Conservation (phyloP, 257 asterid species). For the Primulina tabacum region DNA sequence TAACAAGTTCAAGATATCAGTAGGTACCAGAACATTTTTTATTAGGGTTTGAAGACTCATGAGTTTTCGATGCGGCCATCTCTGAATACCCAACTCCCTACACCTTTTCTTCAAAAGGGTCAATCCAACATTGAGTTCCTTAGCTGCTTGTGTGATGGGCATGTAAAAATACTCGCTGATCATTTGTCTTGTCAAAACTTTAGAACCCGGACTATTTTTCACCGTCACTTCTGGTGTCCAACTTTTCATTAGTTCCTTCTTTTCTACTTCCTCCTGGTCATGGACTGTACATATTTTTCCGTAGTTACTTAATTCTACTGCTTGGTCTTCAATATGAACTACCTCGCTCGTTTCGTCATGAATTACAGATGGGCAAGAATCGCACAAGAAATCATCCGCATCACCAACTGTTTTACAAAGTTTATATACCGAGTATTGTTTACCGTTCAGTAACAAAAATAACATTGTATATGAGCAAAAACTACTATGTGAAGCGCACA, state of each 20-base stretch:
- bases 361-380: conserved; percentile 8
- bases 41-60: conserved; percentile 87
- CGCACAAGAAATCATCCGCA: conserved; percentile 28
- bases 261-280: conserved; percentile 20
- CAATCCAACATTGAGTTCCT: conserved; percentile 68
- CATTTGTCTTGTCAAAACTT: conserved; percentile 37
- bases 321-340: conserved; percentile 11
- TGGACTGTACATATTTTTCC: background rate
- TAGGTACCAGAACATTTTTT: conserved; percentile 65
- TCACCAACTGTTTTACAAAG: background rate
- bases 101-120: conserved; percentile 87
- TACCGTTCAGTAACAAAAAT: too few species aligned
- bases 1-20: background rate
- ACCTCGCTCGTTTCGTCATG: conserved; percentile 32
- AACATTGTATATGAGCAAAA: too few species aligned
- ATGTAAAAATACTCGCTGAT: conserved; percentile 65
- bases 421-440: too few species aligned
- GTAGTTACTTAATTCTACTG: background rate
- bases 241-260: conserved; percentile 9
- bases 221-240: conserved; percentile 1
- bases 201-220: conserved; percentile 21
- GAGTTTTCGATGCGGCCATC: conserved; percentile 94
- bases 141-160: conserved; percentile 83
- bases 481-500: too few species aligned
- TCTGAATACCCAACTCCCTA: conserved; percentile 67